These are phyloP conservation scores for Discostella stelligeroides DNA, from an alignment of 108 stramenopile genomes.

Conservation along the genomic window DNA sequence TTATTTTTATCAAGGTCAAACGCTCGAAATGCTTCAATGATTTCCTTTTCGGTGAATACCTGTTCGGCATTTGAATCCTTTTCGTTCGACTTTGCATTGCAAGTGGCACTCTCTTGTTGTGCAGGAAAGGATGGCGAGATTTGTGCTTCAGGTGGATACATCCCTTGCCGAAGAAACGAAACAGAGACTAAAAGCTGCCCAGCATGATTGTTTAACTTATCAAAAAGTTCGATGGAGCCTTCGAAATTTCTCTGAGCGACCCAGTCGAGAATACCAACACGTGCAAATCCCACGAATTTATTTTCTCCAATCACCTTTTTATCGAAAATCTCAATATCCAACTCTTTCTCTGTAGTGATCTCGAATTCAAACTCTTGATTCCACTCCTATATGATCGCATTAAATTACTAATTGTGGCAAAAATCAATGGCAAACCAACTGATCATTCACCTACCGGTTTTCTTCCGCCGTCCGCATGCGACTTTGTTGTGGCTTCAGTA, in stretches of 20 bases:
- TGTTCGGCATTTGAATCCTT: conserved; percentile 15
- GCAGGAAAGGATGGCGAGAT: not conserved
- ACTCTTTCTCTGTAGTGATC: conserved; percentile 77
- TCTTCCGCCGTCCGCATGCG: conserved; percentile 74
- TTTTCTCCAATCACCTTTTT: conserved; percentile 81
- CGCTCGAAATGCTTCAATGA: conserved; percentile 72
- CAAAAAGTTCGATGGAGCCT: conserved; percentile 74
- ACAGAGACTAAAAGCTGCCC: conserved; percentile 67
- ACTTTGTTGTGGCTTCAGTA: conserved; percentile 53
- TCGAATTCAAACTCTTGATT: conserved; percentile 84
- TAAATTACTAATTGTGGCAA: too few relatives aligned
- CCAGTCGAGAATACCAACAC: conserved; percentile 84
- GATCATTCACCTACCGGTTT: conserved; percentile 54
- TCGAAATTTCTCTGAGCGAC: conserved; percentile 73
- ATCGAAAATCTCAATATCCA: conserved; percentile 71
- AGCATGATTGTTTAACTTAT: conserved; percentile 63
- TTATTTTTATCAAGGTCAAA: conserved; percentile 87
- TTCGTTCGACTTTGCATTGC: conserved; percentile 17
- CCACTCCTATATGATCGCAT: conserved; percentile 67
- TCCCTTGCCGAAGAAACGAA: conserved; percentile 69
- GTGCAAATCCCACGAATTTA: conserved; percentile 82
- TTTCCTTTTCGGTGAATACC: conserved; percentile 84
- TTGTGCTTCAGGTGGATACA: conserved; percentile 15
- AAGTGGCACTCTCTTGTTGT: not conserved
- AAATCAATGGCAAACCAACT: not conserved